Evolutionary conservation across 768 basidiomycete genomes (phyloP).

Genomic region (Lepiota venenata): DNA sequence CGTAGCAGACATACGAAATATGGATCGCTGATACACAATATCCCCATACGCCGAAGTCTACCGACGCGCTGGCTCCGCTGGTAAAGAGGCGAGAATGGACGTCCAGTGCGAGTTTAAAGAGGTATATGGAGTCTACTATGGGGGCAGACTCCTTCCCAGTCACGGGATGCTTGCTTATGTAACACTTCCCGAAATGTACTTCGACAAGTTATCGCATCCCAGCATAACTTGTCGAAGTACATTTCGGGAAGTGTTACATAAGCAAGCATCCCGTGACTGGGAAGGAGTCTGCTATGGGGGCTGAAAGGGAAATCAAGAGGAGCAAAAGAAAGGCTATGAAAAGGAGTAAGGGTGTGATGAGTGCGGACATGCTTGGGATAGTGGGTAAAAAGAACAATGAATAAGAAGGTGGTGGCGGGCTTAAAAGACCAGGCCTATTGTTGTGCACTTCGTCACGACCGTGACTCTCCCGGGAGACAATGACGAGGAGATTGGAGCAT

Average conservation of each 20-base stretch:
- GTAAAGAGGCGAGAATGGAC: constrained; percentile 24
- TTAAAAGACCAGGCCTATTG: neutral
- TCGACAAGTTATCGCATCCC: too few relatives aligned
- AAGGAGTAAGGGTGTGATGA: constrained; percentile 37
- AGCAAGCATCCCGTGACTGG: too few relatives aligned
- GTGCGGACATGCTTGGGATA: constrained; percentile 22
- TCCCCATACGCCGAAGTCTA: constrained; percentile 61
- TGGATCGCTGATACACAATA: constrained; percentile 51
- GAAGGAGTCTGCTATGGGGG: constrained; percentile 51
- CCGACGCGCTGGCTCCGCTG: constrained; percentile 32
- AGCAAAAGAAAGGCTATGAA: constrained; percentile 57
- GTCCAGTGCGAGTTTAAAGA: constrained; percentile 45
- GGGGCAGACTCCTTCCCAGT: too few relatives aligned
- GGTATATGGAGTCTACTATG: constrained; percentile 51
- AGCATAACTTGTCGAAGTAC: too few relatives aligned
- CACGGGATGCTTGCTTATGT: too few relatives aligned
- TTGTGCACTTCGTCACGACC: neutral
- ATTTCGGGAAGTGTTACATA: too few relatives aligned
- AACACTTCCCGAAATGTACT: too few relatives aligned
- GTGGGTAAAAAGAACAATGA: neutral
- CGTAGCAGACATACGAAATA: constrained; percentile 32
- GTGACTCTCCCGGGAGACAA: neutral
- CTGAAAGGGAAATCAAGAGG: constrained; percentile 59
- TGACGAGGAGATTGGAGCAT: neutral
- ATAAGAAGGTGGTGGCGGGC: constrained; percentile 1